Evolutionary conservation across 2,329 filamentous ascomycete genomes (phyloP).

Genomic region (Paecilomyces dactylethromorphus): DNA sequence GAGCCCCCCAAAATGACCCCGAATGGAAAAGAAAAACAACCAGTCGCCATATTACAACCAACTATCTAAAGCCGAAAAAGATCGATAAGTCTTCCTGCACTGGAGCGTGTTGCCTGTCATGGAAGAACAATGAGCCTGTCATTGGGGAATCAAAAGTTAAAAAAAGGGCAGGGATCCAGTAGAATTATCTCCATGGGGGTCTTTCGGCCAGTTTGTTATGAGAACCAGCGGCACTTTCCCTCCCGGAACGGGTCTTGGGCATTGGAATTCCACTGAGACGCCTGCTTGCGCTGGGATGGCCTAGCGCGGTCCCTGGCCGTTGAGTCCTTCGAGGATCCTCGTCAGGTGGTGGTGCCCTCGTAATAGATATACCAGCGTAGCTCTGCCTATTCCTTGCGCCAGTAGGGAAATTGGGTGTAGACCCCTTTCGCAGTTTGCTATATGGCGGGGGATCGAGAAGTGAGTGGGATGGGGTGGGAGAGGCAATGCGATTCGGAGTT

Average conservation of each 20-base stretch:
- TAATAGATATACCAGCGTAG: slow-evolving; percentile 27
- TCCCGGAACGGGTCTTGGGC: slow-evolving; percentile 22
- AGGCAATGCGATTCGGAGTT: slow-evolving; percentile 21
- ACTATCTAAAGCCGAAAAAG: not conserved
- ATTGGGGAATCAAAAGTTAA: not conserved
- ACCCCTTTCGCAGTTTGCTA: slow-evolving; percentile 29
- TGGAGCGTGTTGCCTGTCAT: not conserved
- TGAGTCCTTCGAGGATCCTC: slow-evolving; percentile 16
- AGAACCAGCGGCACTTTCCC: slow-evolving; percentile 19
- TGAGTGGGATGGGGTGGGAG: slow-evolving; percentile 19
- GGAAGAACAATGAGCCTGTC: not conserved
- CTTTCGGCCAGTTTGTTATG: slow-evolving; percentile 22
- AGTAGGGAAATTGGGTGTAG: slow-evolving; percentile 16
- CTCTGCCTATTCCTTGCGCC: slow-evolving; percentile 33
- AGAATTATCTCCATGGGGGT: slow-evolving; percentile 29
- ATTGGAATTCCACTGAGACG: slow-evolving; percentile 36
- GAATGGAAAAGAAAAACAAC: not conserved
- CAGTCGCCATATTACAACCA: not conserved
- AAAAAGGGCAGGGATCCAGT: not conserved
- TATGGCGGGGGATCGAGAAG: slow-evolving; percentile 37
- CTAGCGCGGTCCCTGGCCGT: slow-evolving; percentile 33
- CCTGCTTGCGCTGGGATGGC: slow-evolving; percentile 29
- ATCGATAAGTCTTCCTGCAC: not conserved
- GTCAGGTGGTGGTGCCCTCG: slow-evolving; percentile 18
- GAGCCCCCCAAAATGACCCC: not conserved